phyloP scores from a whole-genome alignment of 208 protist species.

The Acanthamoeba castellanii region DNA sequence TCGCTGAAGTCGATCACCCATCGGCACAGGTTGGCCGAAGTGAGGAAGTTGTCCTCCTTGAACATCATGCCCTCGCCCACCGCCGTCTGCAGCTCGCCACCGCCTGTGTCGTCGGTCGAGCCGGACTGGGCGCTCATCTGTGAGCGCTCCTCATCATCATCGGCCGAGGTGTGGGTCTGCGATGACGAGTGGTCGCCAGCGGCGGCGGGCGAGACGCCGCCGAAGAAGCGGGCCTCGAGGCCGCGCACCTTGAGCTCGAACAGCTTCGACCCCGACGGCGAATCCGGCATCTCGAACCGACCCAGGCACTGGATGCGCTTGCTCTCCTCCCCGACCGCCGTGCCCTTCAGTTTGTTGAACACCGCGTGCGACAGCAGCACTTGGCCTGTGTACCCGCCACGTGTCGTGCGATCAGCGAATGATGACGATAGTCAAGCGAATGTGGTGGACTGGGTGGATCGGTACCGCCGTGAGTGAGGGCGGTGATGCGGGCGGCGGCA shows the following conservation, averaged over 20 bases:
- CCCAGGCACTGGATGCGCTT: neutral
- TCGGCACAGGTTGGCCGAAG: slow-evolving; percentile 42
- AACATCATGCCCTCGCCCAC: slow-evolving; percentile 52
- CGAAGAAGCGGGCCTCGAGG: slow-evolving; percentile 53
- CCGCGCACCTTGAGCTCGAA: neutral
- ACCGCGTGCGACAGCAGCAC: neutral
- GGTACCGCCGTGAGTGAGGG: slow-evolving; percentile 1
- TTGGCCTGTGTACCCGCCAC: neutral
- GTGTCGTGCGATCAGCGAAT: neutral
- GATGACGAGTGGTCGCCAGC: neutral
- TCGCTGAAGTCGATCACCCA: slow-evolving; percentile 64
- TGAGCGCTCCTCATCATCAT: neutral
- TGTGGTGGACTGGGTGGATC: no score
- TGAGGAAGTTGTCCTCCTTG: slow-evolving; percentile 54
- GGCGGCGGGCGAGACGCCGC: neutral
- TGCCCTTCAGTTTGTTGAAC: neutral
- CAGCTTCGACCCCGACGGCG: neutral
- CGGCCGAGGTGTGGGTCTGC: neutral
- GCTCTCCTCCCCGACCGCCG: neutral
- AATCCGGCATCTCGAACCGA: neutral
- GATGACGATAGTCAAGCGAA: neutral
- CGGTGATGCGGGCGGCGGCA: neutral
- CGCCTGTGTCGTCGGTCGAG: neutral
- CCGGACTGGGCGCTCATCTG: neutral
- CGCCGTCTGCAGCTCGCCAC: slow-evolving; percentile 1